These are phyloP conservation scores for Alternaria infectoria DNA, from an alignment of 2,329 filamentous ascomycete species.

Conservation along the genomic window DNA sequence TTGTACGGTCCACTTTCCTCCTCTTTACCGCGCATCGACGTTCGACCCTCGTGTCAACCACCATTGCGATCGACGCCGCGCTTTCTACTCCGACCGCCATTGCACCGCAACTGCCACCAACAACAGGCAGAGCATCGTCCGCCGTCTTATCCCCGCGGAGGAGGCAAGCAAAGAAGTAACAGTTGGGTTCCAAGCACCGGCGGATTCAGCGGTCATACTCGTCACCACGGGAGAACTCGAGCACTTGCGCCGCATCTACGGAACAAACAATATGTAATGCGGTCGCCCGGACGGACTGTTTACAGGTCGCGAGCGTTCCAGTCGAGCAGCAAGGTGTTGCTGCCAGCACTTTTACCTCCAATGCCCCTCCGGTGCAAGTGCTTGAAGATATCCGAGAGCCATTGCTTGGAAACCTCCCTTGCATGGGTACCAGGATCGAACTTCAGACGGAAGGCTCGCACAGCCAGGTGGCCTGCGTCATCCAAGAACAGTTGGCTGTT, in stretches of 20 bases:
- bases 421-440: background rate
- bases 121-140: background rate
- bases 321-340: background rate
- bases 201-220: background rate
- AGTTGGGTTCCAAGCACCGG: background rate
- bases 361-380: background rate
- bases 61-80: background rate
- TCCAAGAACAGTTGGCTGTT: background rate
- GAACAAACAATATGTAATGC: background rate
- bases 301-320: background rate
- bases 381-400: background rate
- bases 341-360: too few species aligned
- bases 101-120: background rate
- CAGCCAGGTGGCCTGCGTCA: background rate
- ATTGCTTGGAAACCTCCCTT: background rate
- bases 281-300: background rate
- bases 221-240: background rate
- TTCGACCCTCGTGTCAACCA: background rate
- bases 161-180: rapidly evolving
- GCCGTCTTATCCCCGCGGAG: background rate
- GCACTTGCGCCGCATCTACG: background rate
- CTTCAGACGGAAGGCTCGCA: background rate
- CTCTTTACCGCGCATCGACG: too few species aligned
- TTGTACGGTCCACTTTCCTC: background rate
- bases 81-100: background rate